Evolutionary conservation across 2,329 filamentous ascomycete species (phyloP).

Genomic region (Exophiala sideris): DNA sequence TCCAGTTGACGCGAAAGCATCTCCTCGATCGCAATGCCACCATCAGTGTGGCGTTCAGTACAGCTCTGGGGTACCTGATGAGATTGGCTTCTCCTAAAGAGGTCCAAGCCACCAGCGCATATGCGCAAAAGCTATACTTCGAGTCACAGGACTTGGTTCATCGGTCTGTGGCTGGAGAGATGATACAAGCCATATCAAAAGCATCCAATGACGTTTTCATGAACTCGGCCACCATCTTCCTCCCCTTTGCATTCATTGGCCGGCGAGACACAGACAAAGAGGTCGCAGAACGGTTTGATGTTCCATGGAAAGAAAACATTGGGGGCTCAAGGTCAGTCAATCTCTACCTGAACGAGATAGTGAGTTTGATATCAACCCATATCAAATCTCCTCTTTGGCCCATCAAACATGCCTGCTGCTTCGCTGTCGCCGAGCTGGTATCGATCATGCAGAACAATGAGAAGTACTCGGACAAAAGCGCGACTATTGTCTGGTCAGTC

Average conservation of each 20-base stretch:
- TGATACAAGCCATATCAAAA: conserved; percentile 79
- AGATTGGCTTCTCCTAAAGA: conserved; percentile 59
- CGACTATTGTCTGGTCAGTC: conserved; percentile 72
- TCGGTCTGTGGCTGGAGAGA: conserved; percentile 74
- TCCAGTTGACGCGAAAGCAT: conserved; percentile 74
- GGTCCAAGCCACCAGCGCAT: conserved; percentile 53
- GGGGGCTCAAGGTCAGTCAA: conserved; percentile 77
- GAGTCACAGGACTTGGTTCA: conserved; percentile 71
- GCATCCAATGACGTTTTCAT: conserved; percentile 86
- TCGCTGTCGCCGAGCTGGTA: conserved; percentile 72
- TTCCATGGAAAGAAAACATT: conserved; percentile 88
- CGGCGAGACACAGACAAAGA: conserved; percentile 82
- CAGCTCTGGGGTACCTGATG: conserved; percentile 79
- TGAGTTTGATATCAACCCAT: conserved; percentile 62
- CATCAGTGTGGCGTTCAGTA: conserved; percentile 83
- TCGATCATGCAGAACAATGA: conserved; percentile 54
- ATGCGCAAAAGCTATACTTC: conserved; percentile 71
- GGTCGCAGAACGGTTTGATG: conserved; percentile 72
- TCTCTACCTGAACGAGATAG: conserved; percentile 81
- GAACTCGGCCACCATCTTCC: conserved; percentile 66
- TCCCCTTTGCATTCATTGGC: conserved; percentile 85
- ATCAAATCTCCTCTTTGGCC: conserved; percentile 83
- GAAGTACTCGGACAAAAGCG: conserved; percentile 56
- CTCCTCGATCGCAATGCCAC: conserved; percentile 91
- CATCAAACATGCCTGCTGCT: conserved; percentile 81